Base-by-base conservation (phyloP, 768 basidiomycete species). In the Mycena galopus region DNA sequence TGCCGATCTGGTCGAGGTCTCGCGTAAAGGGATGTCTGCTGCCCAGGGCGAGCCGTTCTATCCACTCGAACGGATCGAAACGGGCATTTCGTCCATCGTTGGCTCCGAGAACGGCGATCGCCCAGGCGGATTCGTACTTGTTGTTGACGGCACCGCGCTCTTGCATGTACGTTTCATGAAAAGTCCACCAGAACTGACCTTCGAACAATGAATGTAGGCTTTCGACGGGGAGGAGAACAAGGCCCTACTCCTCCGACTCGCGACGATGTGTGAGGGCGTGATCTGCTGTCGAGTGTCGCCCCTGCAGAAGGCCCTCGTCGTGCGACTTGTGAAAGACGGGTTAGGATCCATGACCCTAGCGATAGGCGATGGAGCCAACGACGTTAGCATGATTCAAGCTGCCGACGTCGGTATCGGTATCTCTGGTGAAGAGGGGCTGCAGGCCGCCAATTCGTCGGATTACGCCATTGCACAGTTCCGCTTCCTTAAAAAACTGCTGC, bases 361-460 rank as follows among this genome's bases (percentile, higher is more conserved):
- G 2, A 99, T 99, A 76, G 98, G 98, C 2, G 98, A 99, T 78
- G 98, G 98, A 65, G 98, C 98, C 55, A 99, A 99, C 81, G 97
- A 99, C 80, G 97, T 98, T 77, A 98, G 96, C 84, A 98, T 99
- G 97, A 99, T 98, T 68, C 97, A 90, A 86, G 96, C 97, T 67
- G 98, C 98, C 35, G 96, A 99, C 82, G 95, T 99, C 55, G 98
- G 98, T 63, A 92, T 99, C 69, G 98, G 98, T 74, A 99, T 99
- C 71, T 92, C 93, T 11, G 98, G 98, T 50, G 98, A 99, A 80
- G 98, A 99, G 78, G 98, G 98, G 78, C 84, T 99, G 14, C 98
- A 99, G 81, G 98, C 98, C 27, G 98, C 97, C 83, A 99, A 99
- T 83, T 93, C 97, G 53, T 97, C 96, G n/a, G 98, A 99, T 82